These are phyloP conservation scores for Corchorus olitorius DNA, from an alignment of 345 rosid genomes.

Conservation along the genomic window DNA sequence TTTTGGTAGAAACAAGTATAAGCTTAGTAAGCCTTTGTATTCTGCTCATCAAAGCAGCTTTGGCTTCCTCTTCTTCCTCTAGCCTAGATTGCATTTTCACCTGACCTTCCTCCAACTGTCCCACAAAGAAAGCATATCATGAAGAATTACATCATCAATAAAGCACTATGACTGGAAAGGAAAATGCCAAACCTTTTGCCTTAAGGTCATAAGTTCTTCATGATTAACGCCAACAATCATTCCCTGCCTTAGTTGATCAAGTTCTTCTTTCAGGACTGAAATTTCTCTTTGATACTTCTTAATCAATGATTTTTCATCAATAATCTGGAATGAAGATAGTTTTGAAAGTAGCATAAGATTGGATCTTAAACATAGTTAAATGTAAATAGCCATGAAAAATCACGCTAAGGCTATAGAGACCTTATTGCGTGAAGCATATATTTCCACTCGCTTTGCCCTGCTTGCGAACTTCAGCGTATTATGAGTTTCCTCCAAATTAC, in stretches of 20 bases:
- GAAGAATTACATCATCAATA: constrained; percentile 5
- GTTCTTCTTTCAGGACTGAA: constrained; percentile 85
- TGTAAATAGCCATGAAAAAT: constrained; percentile 1
- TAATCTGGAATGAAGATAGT: constrained; percentile 59
- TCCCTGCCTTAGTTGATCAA: constrained; percentile 84
- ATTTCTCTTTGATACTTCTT: constrained; percentile 98
- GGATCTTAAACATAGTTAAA: constrained; percentile 16
- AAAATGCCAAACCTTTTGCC: constrained; percentile 71
- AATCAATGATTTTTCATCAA: constrained; percentile 96
- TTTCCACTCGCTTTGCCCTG: constrained; percentile 97
- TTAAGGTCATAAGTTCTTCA: constrained; percentile 87
- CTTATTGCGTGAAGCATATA: constrained; percentile 96
- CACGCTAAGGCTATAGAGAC: constrained; percentile 37
- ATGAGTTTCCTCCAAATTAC: constrained; percentile 97
- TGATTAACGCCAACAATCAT: constrained; percentile 88
- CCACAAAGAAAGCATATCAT: constrained; percentile 14
- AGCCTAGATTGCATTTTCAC: constrained; percentile 99
- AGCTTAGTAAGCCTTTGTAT: constrained; percentile 98
- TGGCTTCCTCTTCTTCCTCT: constrained; percentile 99
- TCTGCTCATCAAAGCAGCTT: constrained; percentile 99
- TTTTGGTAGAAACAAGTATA: constrained; percentile 95
- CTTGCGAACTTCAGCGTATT: constrained; percentile 98
- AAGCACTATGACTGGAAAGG: constrained; percentile 11
- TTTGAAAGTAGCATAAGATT: constrained; percentile 24
- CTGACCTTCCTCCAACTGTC: constrained; percentile 98